Evolutionary conservation across 352 stramenopile species (phyloP).

Genomic region (Thalassiosira mediterranea): DNA sequence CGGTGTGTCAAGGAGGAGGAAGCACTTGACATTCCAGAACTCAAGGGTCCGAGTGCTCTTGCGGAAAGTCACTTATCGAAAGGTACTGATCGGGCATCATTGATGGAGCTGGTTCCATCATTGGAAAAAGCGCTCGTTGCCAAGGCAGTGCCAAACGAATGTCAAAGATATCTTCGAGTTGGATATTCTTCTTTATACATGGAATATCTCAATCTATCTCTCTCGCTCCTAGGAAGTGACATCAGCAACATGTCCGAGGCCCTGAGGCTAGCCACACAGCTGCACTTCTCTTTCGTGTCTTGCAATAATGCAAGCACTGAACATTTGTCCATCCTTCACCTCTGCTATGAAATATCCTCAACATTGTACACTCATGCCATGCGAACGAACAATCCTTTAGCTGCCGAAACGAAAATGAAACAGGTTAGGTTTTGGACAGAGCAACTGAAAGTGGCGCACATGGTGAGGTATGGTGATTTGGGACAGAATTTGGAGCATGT

Average conservation of each 20-base stretch:
- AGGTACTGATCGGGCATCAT: not conserved
- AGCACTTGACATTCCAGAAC: constrained; percentile 20
- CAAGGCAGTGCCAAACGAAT: constrained; percentile 38
- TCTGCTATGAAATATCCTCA: constrained; percentile 67
- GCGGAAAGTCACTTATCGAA: too few relatives aligned
- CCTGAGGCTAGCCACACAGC: constrained; percentile 48
- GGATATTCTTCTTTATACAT: constrained; percentile 59
- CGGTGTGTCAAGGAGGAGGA: constrained; percentile 57
- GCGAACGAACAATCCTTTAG: constrained; percentile 20
- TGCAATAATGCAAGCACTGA: constrained; percentile 75
- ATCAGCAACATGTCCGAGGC: constrained; percentile 13
- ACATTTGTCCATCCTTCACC: constrained; percentile 71
- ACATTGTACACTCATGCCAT: constrained; percentile 22
- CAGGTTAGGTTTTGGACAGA: constrained; percentile 74
- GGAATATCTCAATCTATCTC: constrained; percentile 58
- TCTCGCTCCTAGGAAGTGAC: constrained; percentile 18
- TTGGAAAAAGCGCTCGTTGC: constrained; percentile 27
- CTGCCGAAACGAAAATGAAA: constrained; percentile 27
- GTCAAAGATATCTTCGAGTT: constrained; percentile 45
- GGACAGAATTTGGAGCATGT: constrained; percentile 59
- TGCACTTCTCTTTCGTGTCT: constrained; percentile 68
- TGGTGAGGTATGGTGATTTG: constrained; percentile 68
- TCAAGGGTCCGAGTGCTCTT: too few relatives aligned
- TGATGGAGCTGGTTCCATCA: constrained; percentile 21
- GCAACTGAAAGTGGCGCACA: constrained; percentile 65